Evolutionary conservation across 208 protist species (phyloP).

Genomic region (Trichomonas vaginalis): DNA sequence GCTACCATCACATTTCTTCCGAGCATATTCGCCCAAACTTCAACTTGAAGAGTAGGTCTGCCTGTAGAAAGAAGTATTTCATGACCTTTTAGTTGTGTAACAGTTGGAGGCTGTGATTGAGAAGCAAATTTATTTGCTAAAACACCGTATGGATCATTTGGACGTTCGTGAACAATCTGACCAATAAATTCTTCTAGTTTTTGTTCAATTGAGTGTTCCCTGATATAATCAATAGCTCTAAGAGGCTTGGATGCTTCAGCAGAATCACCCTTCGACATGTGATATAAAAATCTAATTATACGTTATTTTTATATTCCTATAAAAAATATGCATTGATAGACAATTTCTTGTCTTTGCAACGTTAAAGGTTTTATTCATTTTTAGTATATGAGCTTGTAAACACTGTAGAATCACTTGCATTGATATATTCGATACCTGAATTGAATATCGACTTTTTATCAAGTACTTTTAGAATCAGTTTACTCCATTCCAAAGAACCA

Average conservation of each 20-base stretch:
- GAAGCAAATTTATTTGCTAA: slow-evolving; percentile 12
- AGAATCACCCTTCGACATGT: not conserved
- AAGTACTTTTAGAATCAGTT: too few relatives aligned
- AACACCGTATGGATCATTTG: not conserved
- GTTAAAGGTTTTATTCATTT: too few relatives aligned
- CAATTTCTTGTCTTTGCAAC: too few relatives aligned
- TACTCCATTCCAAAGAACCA: too few relatives aligned
- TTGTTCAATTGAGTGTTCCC: not conserved
- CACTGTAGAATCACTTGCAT: too few relatives aligned
- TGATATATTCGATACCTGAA: too few relatives aligned
- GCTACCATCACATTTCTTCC: not conserved
- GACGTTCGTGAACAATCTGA: not conserved
- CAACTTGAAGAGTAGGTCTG: not conserved
- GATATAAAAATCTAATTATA: not conserved
- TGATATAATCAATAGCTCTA: not conserved
- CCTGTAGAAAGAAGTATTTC: slow-evolving; percentile 1
- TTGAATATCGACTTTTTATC: too few relatives aligned
- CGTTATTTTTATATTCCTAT: not conserved
- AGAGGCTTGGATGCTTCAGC: not conserved
- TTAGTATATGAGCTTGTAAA: too few relatives aligned
- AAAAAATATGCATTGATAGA: too few relatives aligned
- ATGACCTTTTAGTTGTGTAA: not conserved
- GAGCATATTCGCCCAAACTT: not conserved
- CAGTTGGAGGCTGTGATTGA: not conserved
- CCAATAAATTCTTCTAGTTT: not conserved